Conservation (phyloP, 2,329 filamentous ascomycete species). For the Hymenoscyphus salicellus region DNA sequence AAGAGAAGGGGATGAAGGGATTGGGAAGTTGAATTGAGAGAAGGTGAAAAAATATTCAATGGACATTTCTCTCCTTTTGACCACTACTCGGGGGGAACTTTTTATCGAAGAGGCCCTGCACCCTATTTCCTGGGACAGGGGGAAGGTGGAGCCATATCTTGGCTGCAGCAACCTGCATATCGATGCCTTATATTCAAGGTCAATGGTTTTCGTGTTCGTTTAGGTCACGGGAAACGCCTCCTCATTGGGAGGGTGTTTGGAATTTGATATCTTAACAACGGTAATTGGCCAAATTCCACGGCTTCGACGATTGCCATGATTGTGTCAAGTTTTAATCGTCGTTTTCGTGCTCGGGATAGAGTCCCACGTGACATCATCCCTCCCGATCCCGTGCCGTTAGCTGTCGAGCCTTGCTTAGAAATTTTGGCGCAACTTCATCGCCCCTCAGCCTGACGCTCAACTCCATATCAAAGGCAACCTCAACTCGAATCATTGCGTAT, state of each 20-base stretch:
- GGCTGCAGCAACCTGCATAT: background rate
- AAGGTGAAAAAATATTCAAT: background rate
- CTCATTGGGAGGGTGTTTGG: background rate
- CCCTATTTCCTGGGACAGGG: background rate
- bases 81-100: background rate
- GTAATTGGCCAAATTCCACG: background rate
- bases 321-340: no score
- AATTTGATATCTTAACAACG: background rate
- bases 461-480: background rate
- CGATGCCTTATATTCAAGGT: background rate
- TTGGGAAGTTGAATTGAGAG: background rate
- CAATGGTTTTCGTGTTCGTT: background rate
- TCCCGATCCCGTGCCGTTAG: background rate
- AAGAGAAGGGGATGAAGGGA: background rate
- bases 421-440: conserved; percentile 1
- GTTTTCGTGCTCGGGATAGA: background rate
- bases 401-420: conserved; percentile 1
- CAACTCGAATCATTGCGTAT: background rate
- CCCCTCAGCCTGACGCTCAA: conserved; percentile 4
- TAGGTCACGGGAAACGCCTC: background rate
- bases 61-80: conserved; percentile 3
- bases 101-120: background rate
- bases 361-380: background rate
- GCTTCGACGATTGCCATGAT: no score
- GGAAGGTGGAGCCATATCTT: background rate